These are phyloP conservation scores for Claviceps capensis DNA, from an alignment of 2,329 filamentous ascomycete genomes.

Conservation along the genomic window DNA sequence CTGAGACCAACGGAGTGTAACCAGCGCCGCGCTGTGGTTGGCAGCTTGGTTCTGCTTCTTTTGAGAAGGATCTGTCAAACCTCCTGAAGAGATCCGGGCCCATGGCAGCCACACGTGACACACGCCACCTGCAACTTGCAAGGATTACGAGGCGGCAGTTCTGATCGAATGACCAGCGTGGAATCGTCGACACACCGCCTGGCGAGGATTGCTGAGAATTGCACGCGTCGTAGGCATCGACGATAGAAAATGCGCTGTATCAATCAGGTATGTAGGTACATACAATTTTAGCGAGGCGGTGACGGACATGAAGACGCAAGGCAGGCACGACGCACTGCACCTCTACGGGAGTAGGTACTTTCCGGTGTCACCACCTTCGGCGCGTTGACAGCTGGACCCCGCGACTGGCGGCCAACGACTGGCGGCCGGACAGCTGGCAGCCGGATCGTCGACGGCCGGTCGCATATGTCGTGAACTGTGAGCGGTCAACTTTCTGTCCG, in stretches of 20 bases:
- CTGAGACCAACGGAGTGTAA: not conserved
- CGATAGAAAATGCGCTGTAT: not conserved
- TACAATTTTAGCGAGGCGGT: not conserved
- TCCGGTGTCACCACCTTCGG: not conserved
- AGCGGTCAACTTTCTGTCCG: not conserved
- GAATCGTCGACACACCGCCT: too few species aligned
- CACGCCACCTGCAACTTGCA: not conserved
- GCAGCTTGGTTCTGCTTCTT: not conserved
- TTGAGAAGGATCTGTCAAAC: not conserved
- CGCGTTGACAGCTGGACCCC: not conserved
- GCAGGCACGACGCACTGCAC: not conserved
- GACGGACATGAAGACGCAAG: not conserved
- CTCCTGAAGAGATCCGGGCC: not conserved
- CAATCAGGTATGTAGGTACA: not conserved
- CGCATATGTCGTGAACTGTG: not conserved
- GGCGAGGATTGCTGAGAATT: too few species aligned
- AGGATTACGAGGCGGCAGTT: not conserved
- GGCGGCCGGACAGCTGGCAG: not conserved
- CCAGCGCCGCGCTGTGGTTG: not conserved
- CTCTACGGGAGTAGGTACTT: not conserved
- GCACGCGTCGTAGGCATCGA: not conserved
- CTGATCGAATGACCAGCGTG: too few species aligned
- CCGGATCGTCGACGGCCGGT: not conserved
- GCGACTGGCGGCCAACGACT: not conserved
- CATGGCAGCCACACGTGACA: not conserved